These are phyloP conservation scores for Glycine tomentella DNA, from an alignment of 306 rosid species.

Conservation along the genomic window DNA sequence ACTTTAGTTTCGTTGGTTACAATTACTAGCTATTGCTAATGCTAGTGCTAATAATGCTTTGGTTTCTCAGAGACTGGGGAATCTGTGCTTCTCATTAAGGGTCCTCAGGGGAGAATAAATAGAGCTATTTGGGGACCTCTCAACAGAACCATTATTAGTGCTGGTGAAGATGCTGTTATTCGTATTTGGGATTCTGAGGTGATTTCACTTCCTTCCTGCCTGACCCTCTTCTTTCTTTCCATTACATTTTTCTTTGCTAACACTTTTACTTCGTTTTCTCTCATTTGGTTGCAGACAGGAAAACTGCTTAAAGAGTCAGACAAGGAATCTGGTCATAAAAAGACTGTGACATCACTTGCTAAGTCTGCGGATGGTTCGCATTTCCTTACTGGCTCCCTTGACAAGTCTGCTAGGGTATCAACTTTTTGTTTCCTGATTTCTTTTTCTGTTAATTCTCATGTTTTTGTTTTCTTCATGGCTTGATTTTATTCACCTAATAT, in stretches of 20 bases:
- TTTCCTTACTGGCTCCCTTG: conserved; percentile 86
- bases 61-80: conserved; percentile 72
- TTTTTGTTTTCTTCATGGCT: background rate
- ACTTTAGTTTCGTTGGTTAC: too few species aligned
- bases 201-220: too few species aligned
- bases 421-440: background rate
- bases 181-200: conserved; percentile 96
- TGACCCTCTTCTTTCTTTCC: background rate
- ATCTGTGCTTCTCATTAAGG: conserved; percentile 71
- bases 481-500: background rate
- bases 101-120: conserved; percentile 91
- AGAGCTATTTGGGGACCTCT: conserved; percentile 98
- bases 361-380: conserved; percentile 85
- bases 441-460: background rate
- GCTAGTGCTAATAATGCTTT: background rate
- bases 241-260: background rate
- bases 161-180: conserved; percentile 84
- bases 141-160: conserved; percentile 81
- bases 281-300: conserved; percentile 68
- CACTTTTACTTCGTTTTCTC: background rate
- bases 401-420: conserved; percentile 85
- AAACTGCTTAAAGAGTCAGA: conserved; percentile 74
- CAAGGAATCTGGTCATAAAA: conserved; percentile 84
- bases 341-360: conserved; percentile 71
- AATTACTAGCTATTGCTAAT: background rate